phyloP scores from a whole-genome alignment of 1,284 basidiomycete species.

The Pseudozyma sp. region DNA sequence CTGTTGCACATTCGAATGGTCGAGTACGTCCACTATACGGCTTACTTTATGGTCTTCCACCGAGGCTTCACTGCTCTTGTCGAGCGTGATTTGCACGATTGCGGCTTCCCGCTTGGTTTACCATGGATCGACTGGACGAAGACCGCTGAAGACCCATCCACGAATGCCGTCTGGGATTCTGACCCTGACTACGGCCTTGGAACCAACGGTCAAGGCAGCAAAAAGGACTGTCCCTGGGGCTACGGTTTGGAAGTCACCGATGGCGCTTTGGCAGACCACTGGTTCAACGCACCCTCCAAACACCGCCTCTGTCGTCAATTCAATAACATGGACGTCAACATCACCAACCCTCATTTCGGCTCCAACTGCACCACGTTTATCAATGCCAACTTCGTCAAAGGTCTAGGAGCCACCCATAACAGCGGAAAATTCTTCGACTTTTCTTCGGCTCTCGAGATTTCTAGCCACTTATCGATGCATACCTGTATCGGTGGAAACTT shows the following conservation, averaged over 20 bases:
- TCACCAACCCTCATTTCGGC: conserved; percentile 25
- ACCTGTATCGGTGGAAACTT: conserved; percentile 32
- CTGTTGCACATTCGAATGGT: conserved; percentile 46
- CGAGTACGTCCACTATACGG: conserved; percentile 43
- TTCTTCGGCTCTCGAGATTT: conserved; percentile 32
- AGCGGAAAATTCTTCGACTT: conserved; percentile 39
- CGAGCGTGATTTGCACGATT: conserved; percentile 32
- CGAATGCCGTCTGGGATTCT: conserved; percentile 13
- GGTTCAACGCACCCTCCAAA: conserved; percentile 35
- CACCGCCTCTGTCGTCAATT: conserved; percentile 43
- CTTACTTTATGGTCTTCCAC: conserved; percentile 37
- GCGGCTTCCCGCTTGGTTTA: conserved; percentile 24
- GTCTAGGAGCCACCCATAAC: conserved; percentile 18
- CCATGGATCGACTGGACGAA: conserved; percentile 45
- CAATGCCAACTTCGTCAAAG: conserved; percentile 17
- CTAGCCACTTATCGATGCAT: conserved; percentile 32
- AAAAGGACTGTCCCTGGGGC: conserved; percentile 18
- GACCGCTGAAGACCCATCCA: conserved; percentile 14
- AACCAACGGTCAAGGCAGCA: conserved; percentile 20
- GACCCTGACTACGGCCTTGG: conserved; percentile 26
- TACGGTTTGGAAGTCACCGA: conserved; percentile 21
- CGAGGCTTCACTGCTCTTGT: conserved; percentile 26
- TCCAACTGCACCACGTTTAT: conserved; percentile 36
- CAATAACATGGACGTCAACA: conserved; percentile 27
- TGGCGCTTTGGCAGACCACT: conserved; percentile 24